A percentile compares a stretch with the other conserved stretches of the same genome.
Conservation (phyloP, 139 green algal genomes). For the Auxenochlorella protothecoides region DNA sequence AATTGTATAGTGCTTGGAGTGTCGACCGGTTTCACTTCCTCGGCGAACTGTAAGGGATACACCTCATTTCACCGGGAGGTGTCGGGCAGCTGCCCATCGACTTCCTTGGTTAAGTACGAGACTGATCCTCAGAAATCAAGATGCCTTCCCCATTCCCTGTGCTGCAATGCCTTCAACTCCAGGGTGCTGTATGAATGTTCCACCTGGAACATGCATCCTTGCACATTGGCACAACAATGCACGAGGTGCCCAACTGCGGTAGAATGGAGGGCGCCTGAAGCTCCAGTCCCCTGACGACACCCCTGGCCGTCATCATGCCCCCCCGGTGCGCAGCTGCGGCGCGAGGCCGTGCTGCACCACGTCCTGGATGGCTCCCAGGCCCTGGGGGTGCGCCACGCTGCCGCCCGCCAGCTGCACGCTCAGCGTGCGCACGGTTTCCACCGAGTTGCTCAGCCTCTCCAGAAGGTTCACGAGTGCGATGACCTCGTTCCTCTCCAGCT, state of each 20-base stretch:
- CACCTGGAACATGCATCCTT: not conserved
- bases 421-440: constrained; percentile 47
- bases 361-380: constrained; percentile 33
- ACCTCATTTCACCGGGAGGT: no score
- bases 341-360: constrained; percentile 12
- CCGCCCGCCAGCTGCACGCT: constrained; percentile 17
- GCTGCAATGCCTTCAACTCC: not conserved
- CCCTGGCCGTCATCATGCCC: no score
- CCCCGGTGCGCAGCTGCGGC: not conserved
- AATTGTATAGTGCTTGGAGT: no score
- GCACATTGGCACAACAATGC: not conserved
- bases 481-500: constrained; percentile 86
- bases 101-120: no score
- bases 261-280: no score
- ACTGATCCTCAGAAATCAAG: no score
- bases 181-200: not conserved
- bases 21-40: no score
- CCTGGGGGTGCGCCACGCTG: constrained; percentile 8
- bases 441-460: constrained; percentile 54
- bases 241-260: no score
- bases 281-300: no score
- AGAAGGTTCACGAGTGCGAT: constrained; percentile 91
- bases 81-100: no score
- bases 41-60: no score
- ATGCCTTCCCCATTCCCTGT: no score